Evolutionary conservation across 495 filamentous ascomycete species (phyloP).

Genomic region (Trichocladium antarcticum): DNA sequence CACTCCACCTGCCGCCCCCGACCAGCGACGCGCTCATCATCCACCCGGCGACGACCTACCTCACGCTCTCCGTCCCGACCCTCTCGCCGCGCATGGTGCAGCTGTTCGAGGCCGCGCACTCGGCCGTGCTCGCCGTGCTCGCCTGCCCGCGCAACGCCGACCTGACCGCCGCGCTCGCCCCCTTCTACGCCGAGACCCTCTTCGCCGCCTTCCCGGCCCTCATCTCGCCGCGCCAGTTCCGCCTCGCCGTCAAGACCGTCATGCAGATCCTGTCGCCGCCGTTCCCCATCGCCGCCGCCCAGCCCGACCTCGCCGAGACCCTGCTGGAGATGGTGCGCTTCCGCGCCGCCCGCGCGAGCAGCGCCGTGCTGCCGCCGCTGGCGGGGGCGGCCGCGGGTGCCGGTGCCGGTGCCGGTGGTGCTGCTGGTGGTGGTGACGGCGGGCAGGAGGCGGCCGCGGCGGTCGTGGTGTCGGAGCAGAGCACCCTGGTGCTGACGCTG

Average conservation of each 20-base stretch:
- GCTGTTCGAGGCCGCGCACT: conserved; percentile 89
- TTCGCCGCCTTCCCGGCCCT: conserved; percentile 75
- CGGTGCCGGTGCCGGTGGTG: too few species aligned
- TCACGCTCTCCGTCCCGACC: conserved; percentile 43
- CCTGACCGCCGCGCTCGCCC: conserved; percentile 60
- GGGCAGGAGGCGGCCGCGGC: too few species aligned
- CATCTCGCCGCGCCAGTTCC: conserved; percentile 81
- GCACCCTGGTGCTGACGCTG: conserved; percentile 65
- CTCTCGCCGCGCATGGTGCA: conserved; percentile 42
- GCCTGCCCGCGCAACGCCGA: conserved; percentile 65
- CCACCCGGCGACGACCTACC: conserved; percentile 63
- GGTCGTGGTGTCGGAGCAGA: conserved; percentile 58
- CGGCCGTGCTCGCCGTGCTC: conserved; percentile 69
- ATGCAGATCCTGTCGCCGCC: conserved; percentile 80
- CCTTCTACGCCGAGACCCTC: conserved; percentile 76
- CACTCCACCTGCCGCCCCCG: conserved; percentile 51
- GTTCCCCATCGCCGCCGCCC: conserved; percentile 53
- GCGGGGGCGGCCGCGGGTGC: background rate
- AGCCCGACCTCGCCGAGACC: conserved; percentile 66
- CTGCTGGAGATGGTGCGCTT: conserved; percentile 72
- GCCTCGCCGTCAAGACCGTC: conserved; percentile 83
- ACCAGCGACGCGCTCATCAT: conserved; percentile 65
- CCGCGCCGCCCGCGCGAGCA: conserved; percentile 48
- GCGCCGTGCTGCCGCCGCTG: conserved; percentile 24
- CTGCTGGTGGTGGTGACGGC: too few species aligned